A percentile compares a stretch with the other conserved stretches of the same genome.
phyloP scores from a whole-genome alignment of 1,284 basidiomycete species.

The Tranzscheliella williamsii region DNA sequence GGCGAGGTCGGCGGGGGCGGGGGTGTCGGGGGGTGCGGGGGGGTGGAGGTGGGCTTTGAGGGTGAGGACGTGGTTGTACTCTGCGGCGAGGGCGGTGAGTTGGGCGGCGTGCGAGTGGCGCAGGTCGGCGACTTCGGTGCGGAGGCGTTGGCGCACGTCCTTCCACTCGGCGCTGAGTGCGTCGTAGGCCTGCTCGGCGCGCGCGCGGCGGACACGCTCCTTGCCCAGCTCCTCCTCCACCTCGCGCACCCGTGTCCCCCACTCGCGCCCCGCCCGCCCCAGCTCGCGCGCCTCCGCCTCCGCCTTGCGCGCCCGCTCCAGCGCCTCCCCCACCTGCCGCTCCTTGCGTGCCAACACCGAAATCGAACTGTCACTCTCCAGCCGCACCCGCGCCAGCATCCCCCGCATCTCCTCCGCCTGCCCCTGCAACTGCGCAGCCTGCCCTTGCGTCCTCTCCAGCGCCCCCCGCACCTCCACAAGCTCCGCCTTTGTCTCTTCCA shows the following conservation, averaged over 20 bases:
- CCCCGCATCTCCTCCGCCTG: conserved; percentile 84
- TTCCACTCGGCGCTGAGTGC: conserved; percentile 40
- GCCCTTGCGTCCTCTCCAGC: conserved; percentile 74
- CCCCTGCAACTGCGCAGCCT: conserved; percentile 72
- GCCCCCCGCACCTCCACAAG: conserved; percentile 80
- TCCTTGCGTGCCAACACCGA: conserved; percentile 84
- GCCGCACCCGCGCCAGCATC: conserved; percentile 73
- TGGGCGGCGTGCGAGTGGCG: conserved; percentile 2
- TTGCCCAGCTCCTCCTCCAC: conserved; percentile 49
- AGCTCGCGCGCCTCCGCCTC: conserved; percentile 56
- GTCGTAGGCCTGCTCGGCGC: conserved; percentile 46
- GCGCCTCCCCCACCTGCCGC: conserved; percentile 72
- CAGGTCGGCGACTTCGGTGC: conserved; percentile 33
- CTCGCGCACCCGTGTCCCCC: conserved; percentile 49
- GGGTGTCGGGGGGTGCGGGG: neutral
- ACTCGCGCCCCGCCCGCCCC: conserved; percentile 45
- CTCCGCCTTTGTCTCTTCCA: conserved; percentile 49
- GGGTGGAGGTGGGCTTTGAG: conserved; percentile 14
- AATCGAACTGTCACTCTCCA: conserved; percentile 82
- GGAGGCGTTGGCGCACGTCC: conserved; percentile 19
- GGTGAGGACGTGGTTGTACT: conserved; percentile 10
- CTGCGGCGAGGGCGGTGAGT: conserved; percentile 6
- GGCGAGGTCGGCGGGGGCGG: conserved; percentile 1
- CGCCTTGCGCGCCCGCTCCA: conserved; percentile 56
- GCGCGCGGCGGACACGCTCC: conserved; percentile 25